Percentiles rank a stretch among this genome's conserved stretches.
Evolutionary conservation across 73 alveolate genomes (phyloP).

Genomic region (Paramecium caudatum): DNA sequence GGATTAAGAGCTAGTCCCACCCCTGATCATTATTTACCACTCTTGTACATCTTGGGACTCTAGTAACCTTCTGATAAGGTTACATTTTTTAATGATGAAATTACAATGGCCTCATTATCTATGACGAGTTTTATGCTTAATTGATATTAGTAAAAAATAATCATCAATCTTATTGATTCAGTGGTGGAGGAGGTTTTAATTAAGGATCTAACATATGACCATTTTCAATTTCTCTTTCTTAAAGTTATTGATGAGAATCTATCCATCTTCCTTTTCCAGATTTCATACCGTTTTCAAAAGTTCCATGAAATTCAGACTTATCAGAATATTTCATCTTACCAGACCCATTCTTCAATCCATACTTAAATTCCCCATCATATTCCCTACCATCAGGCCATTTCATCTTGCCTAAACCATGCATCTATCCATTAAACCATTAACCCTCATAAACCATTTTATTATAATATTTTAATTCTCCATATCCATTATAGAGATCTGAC

Average conservation of each 20-base stretch:
- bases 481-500: constrained; percentile 36
- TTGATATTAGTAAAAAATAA: too few species aligned
- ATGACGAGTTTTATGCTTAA: constrained; percentile 16
- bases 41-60: constrained; percentile 22
- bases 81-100: constrained; percentile 57
- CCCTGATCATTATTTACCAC: constrained; percentile 62
- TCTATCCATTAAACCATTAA: constrained; percentile 48
- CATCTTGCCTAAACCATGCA: constrained; percentile 81
- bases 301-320: constrained; percentile 57
- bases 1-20: constrained; percentile 39
- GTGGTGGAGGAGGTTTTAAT: constrained; percentile 9
- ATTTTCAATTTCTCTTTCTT: constrained; percentile 53
- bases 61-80: constrained; percentile 4
- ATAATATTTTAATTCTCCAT: constrained; percentile 64
- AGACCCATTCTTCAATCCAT: constrained; percentile 91
- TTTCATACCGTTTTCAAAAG: constrained; percentile 58
- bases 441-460: constrained; percentile 72
- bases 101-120: constrained; percentile 54
- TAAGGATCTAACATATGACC: constrained; percentile 64
- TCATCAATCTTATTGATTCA: background rate
- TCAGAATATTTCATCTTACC: constrained; percentile 77
- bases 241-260: background rate
- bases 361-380: constrained; percentile 89
- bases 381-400: constrained; percentile 88
- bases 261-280: constrained; percentile 70